phyloP scores from a whole-genome alignment of 495 filamentous ascomycete genomes.

The Pseudomonodictys pantanalensis region DNA sequence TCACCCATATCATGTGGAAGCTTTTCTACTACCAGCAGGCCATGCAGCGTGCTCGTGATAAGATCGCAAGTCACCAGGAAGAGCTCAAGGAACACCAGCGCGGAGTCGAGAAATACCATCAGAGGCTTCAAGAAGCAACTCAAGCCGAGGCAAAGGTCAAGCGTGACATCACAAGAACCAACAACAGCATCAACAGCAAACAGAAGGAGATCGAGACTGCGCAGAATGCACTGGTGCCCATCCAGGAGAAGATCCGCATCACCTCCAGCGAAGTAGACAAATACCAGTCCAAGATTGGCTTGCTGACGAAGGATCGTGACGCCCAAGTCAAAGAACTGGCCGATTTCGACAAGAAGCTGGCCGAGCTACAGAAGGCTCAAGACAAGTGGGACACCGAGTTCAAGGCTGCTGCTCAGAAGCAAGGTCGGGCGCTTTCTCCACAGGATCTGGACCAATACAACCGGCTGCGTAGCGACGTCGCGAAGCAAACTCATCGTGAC shows the following conservation, averaged over 20 bases:
- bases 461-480: constrained; percentile 78
- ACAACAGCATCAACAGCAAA: constrained; percentile 76
- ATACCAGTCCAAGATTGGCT: constrained; percentile 61
- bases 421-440: constrained; percentile 81
- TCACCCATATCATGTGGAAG: constrained; percentile 96
- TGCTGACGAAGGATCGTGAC: constrained; percentile 73
- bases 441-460: constrained; percentile 88
- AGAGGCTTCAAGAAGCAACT: constrained; percentile 79
- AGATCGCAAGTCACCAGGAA: constrained; percentile 92
- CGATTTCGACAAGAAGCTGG: constrained; percentile 73
- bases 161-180: constrained; percentile 76
- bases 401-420: constrained; percentile 74
- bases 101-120: constrained; percentile 80
- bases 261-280: constrained; percentile 66
- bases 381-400: constrained; percentile 85
- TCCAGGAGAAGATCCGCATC: constrained; percentile 89
- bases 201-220: constrained; percentile 86
- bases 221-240: constrained; percentile 79
- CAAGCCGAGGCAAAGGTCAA: constrained; percentile 74
- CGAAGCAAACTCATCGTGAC: constrained; percentile 75
- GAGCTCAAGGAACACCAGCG: constrained; percentile 92
- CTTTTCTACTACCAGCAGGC: constrained; percentile 90
- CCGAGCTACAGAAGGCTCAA: constrained; percentile 84
- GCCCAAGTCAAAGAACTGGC: constrained; percentile 61
- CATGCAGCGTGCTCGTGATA: constrained; percentile 85